phyloP scores from a whole-genome alignment of 164 flowering plant genomes.

The Annona cherimola region DNA sequence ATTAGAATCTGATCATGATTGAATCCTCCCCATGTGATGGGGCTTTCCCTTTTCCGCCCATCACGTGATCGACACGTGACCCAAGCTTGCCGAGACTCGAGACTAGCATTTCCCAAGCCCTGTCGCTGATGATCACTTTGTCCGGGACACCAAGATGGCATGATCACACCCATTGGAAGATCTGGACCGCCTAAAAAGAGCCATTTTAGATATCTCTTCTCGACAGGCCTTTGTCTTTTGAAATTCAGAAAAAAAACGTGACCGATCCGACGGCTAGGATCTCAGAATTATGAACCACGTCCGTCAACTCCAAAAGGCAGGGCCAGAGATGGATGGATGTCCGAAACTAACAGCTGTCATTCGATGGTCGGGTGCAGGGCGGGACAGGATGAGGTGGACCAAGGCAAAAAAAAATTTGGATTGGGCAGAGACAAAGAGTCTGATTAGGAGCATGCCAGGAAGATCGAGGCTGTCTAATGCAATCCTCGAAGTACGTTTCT shows the following conservation, averaged over 20 bases:
- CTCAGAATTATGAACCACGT: not conserved
- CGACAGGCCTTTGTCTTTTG: no score
- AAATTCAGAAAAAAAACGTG: no score
- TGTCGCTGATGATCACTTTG: not conserved
- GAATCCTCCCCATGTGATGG: conserved; percentile 45
- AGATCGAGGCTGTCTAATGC: not conserved
- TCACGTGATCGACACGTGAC: conserved; percentile 10
- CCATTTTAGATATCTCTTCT: not conserved
- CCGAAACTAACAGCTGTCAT: not conserved
- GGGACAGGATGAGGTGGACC: not conserved
- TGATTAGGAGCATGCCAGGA: not conserved
- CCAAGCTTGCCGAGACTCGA: not conserved
- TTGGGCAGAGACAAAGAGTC: not conserved
- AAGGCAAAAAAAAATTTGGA: not conserved
- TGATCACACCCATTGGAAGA: not conserved
- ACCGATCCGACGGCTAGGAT: not conserved
- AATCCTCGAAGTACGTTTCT: not conserved
- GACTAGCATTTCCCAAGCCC: not conserved
- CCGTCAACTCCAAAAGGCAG: not conserved
- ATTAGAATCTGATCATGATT: conserved; percentile 40
- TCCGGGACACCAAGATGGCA: not conserved
- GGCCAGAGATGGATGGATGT: not conserved
- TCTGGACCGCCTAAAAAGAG: not conserved
- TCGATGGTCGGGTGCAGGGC: not conserved
- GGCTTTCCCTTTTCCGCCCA: not conserved